Evolutionary conservation across 202 grass and related monocot genomes (phyloP).

Genomic region (Bolboschoenoplectus hybrid): DNA sequence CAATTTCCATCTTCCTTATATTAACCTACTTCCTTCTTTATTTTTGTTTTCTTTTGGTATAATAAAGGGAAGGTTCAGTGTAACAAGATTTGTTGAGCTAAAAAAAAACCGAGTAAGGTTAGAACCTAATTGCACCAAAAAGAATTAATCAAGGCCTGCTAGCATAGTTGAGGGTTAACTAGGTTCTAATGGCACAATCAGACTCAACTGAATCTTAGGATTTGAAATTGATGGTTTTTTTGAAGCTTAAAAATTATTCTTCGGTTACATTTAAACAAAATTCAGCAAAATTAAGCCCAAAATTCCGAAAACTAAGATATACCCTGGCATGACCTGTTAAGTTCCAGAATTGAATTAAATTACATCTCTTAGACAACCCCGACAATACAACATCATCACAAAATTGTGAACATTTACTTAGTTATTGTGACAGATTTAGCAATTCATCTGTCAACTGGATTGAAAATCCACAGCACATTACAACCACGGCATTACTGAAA

Average conservation of each 20-base stretch:
- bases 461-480: background rate
- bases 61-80: background rate
- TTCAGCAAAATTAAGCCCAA: background rate
- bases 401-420: background rate
- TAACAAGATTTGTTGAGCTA: conserved; percentile 9
- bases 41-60: background rate
- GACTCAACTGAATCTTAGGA: background rate
- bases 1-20: background rate
- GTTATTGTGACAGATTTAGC: background rate
- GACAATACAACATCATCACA: background rate
- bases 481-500: background rate
- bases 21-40: background rate
- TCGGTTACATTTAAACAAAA: background rate
- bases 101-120: background rate
- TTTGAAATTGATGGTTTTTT: background rate
- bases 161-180: background rate
- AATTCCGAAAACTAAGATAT: background rate
- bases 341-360: background rate
- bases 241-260: background rate
- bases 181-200: background rate
- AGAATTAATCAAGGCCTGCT: background rate
- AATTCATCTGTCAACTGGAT: conserved; percentile 13
- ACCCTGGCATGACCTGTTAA: background rate
- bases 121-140: background rate
- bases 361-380: background rate